Conservation (phyloP, 2,329 filamentous ascomycete species). For the Zymoseptoria passerinii region DNA sequence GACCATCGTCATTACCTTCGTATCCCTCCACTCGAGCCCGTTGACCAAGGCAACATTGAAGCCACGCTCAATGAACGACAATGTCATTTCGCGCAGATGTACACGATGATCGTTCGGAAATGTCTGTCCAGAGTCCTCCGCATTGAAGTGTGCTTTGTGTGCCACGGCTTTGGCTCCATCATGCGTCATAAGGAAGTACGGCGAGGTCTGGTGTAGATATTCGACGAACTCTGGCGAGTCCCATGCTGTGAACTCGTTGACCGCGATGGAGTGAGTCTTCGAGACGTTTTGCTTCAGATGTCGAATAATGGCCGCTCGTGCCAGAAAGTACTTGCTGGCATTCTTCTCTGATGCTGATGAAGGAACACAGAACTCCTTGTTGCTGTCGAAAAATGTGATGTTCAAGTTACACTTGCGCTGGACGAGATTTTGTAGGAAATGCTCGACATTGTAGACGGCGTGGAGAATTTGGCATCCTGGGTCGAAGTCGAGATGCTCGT, state of each 20-base stretch:
- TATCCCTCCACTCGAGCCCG: conserved; percentile 54
- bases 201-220: conserved; percentile 47
- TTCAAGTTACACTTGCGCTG: conserved; percentile 63
- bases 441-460: conserved; percentile 60
- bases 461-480: conserved; percentile 64
- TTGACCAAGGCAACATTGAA: conserved; percentile 59
- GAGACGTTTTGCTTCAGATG: conserved; percentile 49
- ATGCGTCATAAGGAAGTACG: conserved; percentile 62
- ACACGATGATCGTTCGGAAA: conserved; percentile 14
- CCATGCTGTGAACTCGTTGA: conserved; percentile 43
- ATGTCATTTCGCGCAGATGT: conserved; percentile 43
- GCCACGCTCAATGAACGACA: conserved; percentile 46
- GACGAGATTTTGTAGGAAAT: conserved; percentile 52
- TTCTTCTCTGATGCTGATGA: conserved; percentile 27
- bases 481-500: conserved; percentile 57
- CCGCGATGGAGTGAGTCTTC: conserved; percentile 33
- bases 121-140: conserved; percentile 2
- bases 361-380: conserved; percentile 51
- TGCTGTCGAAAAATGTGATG: conserved; percentile 57
- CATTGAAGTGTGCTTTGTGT: conserved; percentile 13
- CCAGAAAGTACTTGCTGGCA: conserved; percentile 50
- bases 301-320: conserved; percentile 54
- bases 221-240: conserved; percentile 43
- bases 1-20: conserved; percentile 50
- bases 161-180: conserved; percentile 43